Conservation (phyloP, 2,329 filamentous ascomycete species). For the Paracamarosporium sp. region DNA sequence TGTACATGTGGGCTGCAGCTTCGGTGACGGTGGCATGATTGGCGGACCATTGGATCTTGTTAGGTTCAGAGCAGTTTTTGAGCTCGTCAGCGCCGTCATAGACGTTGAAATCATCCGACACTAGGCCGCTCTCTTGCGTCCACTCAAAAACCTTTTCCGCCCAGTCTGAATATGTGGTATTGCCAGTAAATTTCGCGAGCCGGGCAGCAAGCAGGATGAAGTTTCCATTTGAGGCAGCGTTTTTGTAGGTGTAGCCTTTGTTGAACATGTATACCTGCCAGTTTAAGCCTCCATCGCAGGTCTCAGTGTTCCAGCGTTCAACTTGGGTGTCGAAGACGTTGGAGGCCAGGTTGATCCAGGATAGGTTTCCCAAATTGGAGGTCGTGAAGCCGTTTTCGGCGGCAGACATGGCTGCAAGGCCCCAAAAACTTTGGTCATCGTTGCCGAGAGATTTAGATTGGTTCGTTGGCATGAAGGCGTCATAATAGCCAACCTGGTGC, state of each 20-base stretch:
- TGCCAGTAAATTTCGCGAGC: conserved; percentile 70
- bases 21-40: conserved; percentile 57
- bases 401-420: conserved; percentile 69
- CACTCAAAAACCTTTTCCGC: conserved; percentile 68
- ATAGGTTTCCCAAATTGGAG: conserved; percentile 14
- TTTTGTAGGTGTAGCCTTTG: conserved; percentile 80
- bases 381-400: conserved; percentile 71
- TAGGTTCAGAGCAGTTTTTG: conserved; percentile 56
- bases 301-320: conserved; percentile 68
- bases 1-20: conserved; percentile 61
- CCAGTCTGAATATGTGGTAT: conserved; percentile 63
- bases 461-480: conserved; percentile 50
- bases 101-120: conserved; percentile 55
- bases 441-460: conserved; percentile 61
- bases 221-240: conserved; percentile 75
- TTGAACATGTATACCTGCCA: conserved; percentile 82
- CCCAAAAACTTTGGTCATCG: conserved; percentile 76
- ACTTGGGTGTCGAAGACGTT: conserved; percentile 77
- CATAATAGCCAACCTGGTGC: conserved; percentile 40
- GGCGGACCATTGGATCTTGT: conserved; percentile 59
- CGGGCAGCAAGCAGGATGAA: conserved; percentile 82
- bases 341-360: conserved; percentile 68
- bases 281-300: conserved; percentile 69
- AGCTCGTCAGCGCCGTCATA: conserved; percentile 55
- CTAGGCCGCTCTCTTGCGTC: conserved; percentile 53